Percentiles rank a stretch among this genome's conserved stretches.
phyloP scores from a whole-genome alignment of 495 filamentous ascomycete genomes.

The Aspergillus diversus region DNA sequence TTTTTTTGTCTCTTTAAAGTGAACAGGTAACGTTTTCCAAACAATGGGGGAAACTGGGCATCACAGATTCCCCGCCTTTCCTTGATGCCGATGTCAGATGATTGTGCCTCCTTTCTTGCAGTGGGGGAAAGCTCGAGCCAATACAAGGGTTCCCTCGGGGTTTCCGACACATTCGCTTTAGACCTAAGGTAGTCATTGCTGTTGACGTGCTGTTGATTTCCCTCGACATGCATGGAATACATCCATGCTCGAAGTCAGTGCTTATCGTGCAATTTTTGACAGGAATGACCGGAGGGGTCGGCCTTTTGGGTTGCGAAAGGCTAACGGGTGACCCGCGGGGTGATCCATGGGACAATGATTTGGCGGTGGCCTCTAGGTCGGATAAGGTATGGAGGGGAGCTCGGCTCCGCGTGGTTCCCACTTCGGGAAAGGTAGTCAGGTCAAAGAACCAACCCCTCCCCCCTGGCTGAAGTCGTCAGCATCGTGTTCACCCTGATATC shows the following conservation, averaged over 20 bases:
- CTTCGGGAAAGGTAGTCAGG: background rate
- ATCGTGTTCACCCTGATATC: slow-evolving; percentile 37
- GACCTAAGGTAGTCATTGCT: background rate
- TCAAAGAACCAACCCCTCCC: background rate
- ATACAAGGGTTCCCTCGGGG: slow-evolving; percentile 19
- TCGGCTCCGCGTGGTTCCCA: background rate
- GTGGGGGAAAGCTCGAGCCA: slow-evolving; percentile 11
- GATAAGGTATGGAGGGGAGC: background rate
- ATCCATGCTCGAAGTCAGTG: slow-evolving; percentile 8
- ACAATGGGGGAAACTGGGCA: background rate
- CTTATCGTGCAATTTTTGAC: slow-evolving; percentile 10
- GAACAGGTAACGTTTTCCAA: background rate
- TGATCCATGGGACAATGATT: slow-evolving; percentile 27
- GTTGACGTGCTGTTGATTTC: slow-evolving; percentile 16
- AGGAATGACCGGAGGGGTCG: background rate
- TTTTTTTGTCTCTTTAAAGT: background rate
- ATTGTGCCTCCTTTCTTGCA: background rate
- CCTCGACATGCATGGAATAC: slow-evolving; percentile 10
- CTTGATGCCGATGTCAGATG: background rate
- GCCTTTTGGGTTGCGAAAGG: slow-evolving; percentile 3
- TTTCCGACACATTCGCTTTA: slow-evolving; percentile 19
- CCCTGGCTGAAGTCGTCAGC: slow-evolving; percentile 19
- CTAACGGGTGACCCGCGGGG: slow-evolving; percentile 15
- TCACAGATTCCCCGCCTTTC: slow-evolving; percentile 2
- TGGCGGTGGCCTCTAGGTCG: background rate